Evolutionary conservation across 208 protist species (phyloP).

Genomic region (Zelonia costaricensis): DNA sequence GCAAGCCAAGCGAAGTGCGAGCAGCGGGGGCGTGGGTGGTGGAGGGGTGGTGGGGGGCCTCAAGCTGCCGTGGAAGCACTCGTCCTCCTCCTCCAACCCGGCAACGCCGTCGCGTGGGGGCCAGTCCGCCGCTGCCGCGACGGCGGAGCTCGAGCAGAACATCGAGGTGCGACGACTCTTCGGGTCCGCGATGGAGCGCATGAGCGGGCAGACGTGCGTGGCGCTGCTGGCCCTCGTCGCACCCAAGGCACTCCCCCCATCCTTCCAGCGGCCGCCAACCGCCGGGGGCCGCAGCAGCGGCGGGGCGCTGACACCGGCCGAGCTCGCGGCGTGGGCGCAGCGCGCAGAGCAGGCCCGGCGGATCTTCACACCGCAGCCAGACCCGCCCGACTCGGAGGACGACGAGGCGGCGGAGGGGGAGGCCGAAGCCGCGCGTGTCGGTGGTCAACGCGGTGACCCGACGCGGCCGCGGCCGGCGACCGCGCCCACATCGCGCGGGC

Average conservation of each 20-base stretch:
- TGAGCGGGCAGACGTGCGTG: constrained; percentile 44
- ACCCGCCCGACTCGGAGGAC: not conserved
- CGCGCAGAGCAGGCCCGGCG: constrained; percentile 10
- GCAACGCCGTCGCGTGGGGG: no score
- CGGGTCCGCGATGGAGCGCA: constrained; percentile 28
- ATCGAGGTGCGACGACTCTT: constrained; percentile 33
- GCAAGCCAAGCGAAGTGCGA: not conserved
- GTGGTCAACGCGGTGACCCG: no score
- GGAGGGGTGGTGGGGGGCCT: no score
- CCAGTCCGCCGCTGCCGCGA: no score
- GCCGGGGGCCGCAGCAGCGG: constrained; percentile 5
- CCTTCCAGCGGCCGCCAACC: constrained; percentile 3
- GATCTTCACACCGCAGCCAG: constrained; percentile 11
- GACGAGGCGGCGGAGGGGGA: constrained; percentile 6
- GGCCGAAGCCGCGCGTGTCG: not conserved
- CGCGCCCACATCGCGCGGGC: no score
- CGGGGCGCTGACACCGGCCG: constrained; percentile 10
- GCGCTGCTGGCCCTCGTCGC: constrained; percentile 40
- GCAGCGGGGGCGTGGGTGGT: constrained; percentile 18
- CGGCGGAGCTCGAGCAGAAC: no score
- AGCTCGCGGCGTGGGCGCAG: constrained; percentile 9
- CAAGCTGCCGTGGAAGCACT: no score
- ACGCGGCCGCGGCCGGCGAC: no score
- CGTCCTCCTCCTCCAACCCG: not conserved
- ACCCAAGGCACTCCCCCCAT: constrained; percentile 12